Conservation (phyloP, 345 rosid species). For the Citrus trifoliata region DNA sequence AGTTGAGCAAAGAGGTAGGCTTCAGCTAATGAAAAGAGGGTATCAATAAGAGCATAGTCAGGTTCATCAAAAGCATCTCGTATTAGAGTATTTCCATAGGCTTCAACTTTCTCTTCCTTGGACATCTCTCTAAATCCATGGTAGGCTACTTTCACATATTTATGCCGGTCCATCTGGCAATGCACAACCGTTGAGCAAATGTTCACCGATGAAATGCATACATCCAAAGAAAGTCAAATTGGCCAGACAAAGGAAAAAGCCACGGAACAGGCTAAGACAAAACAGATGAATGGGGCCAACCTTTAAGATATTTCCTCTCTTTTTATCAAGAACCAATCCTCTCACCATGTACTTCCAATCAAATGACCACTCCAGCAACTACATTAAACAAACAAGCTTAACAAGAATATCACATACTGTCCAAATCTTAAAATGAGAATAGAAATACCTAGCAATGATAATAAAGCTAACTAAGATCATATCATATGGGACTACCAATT, state of each 20-base stretch:
- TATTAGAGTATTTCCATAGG: constrained; percentile 78
- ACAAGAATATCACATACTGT: neutral
- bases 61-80: constrained; percentile 96
- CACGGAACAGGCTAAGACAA: neutral
- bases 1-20: constrained; percentile 97
- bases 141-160: constrained; percentile 95
- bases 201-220: neutral
- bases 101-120: constrained; percentile 85
- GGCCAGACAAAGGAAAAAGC: neutral
- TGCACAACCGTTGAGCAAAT: constrained; percentile 14
- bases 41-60: constrained; percentile 93
- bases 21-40: constrained; percentile 94
- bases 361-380: constrained; percentile 84
- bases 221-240: neutral
- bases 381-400: constrained; percentile 20
- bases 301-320: constrained; percentile 97
- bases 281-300: constrained; percentile 20
- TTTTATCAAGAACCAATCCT: constrained; percentile 95
- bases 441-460: neutral
- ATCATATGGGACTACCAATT: neutral
- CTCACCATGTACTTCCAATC: constrained; percentile 97
- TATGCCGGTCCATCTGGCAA: constrained; percentile 94
- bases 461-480: neutral
- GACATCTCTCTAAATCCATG: constrained; percentile 93
- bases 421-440: neutral